phyloP scores from a whole-genome alignment of 495 filamentous ascomycete species.

The Pyrenula aspistea region DNA sequence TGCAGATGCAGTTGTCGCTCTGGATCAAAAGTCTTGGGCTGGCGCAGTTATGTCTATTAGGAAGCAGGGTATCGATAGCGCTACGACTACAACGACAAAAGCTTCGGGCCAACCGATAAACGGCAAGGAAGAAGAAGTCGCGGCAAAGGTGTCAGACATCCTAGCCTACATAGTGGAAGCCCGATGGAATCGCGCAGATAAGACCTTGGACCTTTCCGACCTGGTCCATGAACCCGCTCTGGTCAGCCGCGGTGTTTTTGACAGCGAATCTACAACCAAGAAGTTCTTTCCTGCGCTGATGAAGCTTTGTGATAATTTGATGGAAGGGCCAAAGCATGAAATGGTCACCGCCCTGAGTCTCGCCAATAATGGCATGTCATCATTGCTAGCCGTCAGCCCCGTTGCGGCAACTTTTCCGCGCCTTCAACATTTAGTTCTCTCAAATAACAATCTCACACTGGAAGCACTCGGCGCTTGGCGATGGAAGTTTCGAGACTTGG shows the following conservation, averaged over 20 bases:
- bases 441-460: constrained; percentile 60
- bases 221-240: constrained; percentile 59
- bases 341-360: constrained; percentile 68
- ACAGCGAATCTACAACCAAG: constrained; percentile 51
- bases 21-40: not conserved
- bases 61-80: not conserved
- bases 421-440: constrained; percentile 75
- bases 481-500: constrained; percentile 59
- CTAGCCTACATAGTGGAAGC: not conserved
- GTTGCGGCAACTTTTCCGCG: constrained; percentile 68
- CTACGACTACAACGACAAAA: too few species aligned
- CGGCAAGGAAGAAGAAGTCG: not conserved
- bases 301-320: constrained; percentile 62
- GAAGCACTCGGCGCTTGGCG: constrained; percentile 55
- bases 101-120: not conserved
- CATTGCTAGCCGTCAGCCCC: constrained; percentile 54
- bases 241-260: constrained; percentile 62
- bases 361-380: constrained; percentile 59
- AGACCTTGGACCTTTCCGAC: constrained; percentile 45
- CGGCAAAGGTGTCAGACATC: not conserved
- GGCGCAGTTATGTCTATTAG: not conserved
- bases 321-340: constrained; percentile 54
- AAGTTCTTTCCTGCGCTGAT: constrained; percentile 89
- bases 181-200: not conserved
- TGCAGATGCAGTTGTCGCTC: not conserved